Evolutionary conservation across 1,284 basidiomycete species (phyloP), one percentile per base, ranked within the genome.

Genomic region (Violaceomyces palustris): DNA sequence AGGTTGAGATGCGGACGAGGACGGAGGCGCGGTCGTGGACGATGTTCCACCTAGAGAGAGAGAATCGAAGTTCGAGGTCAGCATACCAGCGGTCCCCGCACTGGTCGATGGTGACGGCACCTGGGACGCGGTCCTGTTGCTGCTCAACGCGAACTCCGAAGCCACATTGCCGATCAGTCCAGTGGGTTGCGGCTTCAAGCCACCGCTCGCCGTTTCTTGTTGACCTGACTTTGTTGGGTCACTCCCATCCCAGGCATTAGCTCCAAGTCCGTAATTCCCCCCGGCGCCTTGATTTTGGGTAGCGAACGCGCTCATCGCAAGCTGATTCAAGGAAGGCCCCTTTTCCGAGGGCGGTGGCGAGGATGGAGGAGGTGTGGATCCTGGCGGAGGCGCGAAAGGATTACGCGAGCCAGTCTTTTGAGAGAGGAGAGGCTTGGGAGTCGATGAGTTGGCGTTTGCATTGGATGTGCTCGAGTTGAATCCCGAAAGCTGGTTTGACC

Each of bases 341-440:
- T 84, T 86, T 3, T 86, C 83, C 15, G 86, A 75, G 14, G 84
- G 82, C 2, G 86, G 56, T 11, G 61, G 48, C 24, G 49, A 45
- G 12, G 52, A 38, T 5, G 51, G 47, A 6, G 54, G 83, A 75
- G 31, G 82, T 15, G 56, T 78, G 3, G 81, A 53, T 6, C 72
- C 74, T 3, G 71, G 78, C 2, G 86, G 80, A 19, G 83, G 81
- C 6, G 91, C 91, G 65, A 98, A 98, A 0, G 93, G 93, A 78
- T 98, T 98, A 64, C 84, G 84, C 3, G 88, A 88, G 15, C 93
- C 92, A 1, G 93, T 98, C 74, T 86, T 83, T 73, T 97, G 92
- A 5, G 89, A 80, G 64, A 83, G 82, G n/a, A 97, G 80, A 2
- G 76, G 74, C 51, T 76, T 74, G 14, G 75, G 43, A 19, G 81